Evolutionary conservation across 179 eudicot species (phyloP).

Genomic region (Carnegiea gigantea): DNA sequence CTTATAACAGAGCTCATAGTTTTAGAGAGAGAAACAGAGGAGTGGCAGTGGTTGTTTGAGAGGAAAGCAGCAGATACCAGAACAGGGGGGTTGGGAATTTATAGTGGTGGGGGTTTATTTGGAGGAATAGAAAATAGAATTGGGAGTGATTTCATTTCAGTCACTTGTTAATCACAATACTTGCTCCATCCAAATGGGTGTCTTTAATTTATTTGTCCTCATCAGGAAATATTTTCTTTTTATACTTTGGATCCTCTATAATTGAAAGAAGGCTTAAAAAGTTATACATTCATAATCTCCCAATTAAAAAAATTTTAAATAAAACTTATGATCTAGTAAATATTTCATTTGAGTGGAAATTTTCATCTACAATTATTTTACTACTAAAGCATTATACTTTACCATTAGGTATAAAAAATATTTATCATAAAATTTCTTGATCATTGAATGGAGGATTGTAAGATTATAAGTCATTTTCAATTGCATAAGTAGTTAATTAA

Average conservation of each 20-base stretch:
- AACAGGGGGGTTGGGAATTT: not conserved
- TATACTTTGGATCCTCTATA: not conserved
- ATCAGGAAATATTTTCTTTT: not conserved
- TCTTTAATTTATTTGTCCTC: not conserved
- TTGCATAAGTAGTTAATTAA: no score
- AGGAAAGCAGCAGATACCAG: not conserved
- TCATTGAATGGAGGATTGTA: no score
- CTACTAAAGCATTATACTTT: no score
- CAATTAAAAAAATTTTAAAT: no score
- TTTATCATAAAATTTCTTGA: no score
- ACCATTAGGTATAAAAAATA: no score
- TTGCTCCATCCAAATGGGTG: not conserved
- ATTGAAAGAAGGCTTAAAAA: not conserved
- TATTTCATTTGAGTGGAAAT: no score
- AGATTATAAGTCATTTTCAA: no score
- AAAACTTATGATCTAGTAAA: no score
- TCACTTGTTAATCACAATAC: not conserved
- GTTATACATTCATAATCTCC: no score
- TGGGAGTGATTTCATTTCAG: not conserved
- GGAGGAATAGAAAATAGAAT: not conserved
- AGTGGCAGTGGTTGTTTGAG: not conserved
- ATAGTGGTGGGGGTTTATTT: not conserved
- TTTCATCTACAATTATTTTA: no score
- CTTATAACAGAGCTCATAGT: slow-evolving; percentile 30
- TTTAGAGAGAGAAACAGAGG: slow-evolving; percentile 5